Evolutionary conservation across 2,329 filamentous ascomycete genomes (phyloP).

Genomic region (Penicillium sp.): DNA sequence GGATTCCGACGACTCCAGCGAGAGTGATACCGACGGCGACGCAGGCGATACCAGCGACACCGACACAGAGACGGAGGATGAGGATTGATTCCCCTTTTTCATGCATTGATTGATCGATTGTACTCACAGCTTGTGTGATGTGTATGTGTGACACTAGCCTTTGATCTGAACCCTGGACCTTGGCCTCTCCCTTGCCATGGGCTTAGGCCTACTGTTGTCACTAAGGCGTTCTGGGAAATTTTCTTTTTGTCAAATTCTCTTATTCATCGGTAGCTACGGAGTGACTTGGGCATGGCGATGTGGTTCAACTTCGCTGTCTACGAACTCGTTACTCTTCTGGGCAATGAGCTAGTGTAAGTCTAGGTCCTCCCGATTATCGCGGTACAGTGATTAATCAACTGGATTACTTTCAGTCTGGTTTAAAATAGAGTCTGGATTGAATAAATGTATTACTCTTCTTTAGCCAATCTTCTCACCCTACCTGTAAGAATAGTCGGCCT

Average conservation of each 20-base stretch:
- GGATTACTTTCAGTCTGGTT: not conserved
- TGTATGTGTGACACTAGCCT: constrained; percentile 13
- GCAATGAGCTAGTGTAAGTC: not conserved
- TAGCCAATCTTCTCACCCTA: not conserved
- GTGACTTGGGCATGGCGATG: not conserved
- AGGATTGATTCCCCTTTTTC: constrained; percentile 51
- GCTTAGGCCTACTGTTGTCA: constrained; percentile 1
- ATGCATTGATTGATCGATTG: constrained; percentile 25
- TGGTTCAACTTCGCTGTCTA: not conserved
- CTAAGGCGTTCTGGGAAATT: not conserved
- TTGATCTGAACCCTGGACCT: constrained; percentile 11
- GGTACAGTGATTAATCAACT: not conserved
- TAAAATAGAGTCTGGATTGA: not conserved
- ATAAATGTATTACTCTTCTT: not conserved
- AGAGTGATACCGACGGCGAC: constrained; percentile 66
- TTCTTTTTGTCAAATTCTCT: constrained; percentile 2
- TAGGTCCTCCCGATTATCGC: not conserved
- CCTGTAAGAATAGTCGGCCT: not conserved
- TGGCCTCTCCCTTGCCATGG: not conserved
- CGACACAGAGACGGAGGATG: constrained; percentile 74
- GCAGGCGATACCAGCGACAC: constrained; percentile 58
- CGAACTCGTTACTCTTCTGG: not conserved
- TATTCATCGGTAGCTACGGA: constrained; percentile 21
- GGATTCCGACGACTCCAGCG: constrained; percentile 58
- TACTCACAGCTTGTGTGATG: constrained; percentile 21